phyloP scores from a whole-genome alignment of 2,329 filamentous ascomycete genomes.

The Beauveria sp. region DNA sequence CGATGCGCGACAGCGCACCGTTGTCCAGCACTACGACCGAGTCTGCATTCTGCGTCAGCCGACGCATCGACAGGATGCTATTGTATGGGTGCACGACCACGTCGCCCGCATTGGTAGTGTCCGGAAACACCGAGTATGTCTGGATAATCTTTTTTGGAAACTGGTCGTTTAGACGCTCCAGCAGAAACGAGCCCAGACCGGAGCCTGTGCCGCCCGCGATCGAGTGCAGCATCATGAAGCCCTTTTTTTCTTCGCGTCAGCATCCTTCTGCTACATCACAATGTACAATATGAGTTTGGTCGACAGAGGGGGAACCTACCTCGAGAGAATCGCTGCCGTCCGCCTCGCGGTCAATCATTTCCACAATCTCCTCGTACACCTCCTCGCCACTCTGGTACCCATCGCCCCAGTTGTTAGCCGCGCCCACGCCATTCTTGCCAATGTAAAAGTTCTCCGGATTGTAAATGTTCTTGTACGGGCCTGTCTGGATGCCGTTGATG shows the following conservation, averaged over 20 bases:
- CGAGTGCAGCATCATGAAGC: slow-evolving; percentile 97
- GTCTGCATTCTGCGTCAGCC: slow-evolving; percentile 92
- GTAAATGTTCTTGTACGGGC: slow-evolving; percentile 97
- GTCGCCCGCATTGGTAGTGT: slow-evolving; percentile 77
- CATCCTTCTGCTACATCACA: too few relatives aligned
- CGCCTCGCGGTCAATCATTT: slow-evolving; percentile 98
- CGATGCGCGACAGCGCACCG: slow-evolving; percentile 85
- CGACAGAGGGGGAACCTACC: slow-evolving; percentile 33
- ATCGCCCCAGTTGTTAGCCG: slow-evolving; percentile 97
- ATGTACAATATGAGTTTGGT: background rate
- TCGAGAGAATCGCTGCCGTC: slow-evolving; percentile 97
- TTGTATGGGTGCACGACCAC: slow-evolving; percentile 99
- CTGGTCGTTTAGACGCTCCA: slow-evolving; percentile 91
- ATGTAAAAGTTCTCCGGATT: slow-evolving; percentile 99
- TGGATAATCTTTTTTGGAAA: slow-evolving; percentile 99
- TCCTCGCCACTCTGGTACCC: slow-evolving; percentile 88
- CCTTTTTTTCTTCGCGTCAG: slow-evolving; percentile 35
- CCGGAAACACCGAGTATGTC: slow-evolving; percentile 97
- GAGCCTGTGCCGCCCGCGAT: slow-evolving; percentile 96
- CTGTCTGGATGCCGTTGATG: slow-evolving; percentile 84
- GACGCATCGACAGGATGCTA: slow-evolving; percentile 82
- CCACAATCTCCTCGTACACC: slow-evolving; percentile 94
- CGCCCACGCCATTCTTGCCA: slow-evolving; percentile 85
- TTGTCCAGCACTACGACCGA: slow-evolving; percentile 97
- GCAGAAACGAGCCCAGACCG: slow-evolving; percentile 87